Evolutionary conservation across 805 yeast genomes (phyloP).

Genomic region (Teunomyces gatunensis): DNA sequence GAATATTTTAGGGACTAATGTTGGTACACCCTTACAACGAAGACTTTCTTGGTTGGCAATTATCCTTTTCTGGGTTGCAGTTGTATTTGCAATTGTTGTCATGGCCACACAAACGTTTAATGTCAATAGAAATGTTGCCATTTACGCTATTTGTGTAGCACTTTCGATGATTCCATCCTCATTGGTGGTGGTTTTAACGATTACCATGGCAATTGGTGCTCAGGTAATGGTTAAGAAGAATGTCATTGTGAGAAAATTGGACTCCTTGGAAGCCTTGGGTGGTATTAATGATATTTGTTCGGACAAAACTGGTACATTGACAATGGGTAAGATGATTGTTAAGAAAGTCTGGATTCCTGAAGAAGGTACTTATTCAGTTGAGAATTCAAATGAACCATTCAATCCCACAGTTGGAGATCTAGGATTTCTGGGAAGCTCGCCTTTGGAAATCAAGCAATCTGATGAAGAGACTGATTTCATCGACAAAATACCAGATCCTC

Average conservation of each 20-base stretch:
- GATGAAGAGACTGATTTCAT: constrained; percentile 41
- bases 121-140: constrained; percentile 35
- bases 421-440: constrained; percentile 25
- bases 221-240: constrained; percentile 35
- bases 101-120: constrained; percentile 35
- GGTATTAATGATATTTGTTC: constrained; percentile 71
- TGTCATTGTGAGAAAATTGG: constrained; percentile 37
- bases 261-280: constrained; percentile 38
- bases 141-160: constrained; percentile 41
- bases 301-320: constrained; percentile 65
- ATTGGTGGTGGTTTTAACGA: constrained; percentile 37
- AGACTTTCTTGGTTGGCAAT: constrained; percentile 49
- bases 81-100: constrained; percentile 36
- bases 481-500: constrained; percentile 21
- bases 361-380: constrained; percentile 31
- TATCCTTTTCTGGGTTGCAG: constrained; percentile 47
- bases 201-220: constrained; percentile 42
- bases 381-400: constrained; percentile 32
- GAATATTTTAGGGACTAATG: constrained; percentile 46
- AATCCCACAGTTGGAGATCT: constrained; percentile 43
- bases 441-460: constrained; percentile 25
- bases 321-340: constrained; percentile 40
- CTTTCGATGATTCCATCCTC: constrained; percentile 41
- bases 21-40: constrained; percentile 48
- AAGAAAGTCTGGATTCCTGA: constrained; percentile 35